Base-by-base conservation (phyloP, 345 rosid genomes). In the Lepidium didymum region DNA sequence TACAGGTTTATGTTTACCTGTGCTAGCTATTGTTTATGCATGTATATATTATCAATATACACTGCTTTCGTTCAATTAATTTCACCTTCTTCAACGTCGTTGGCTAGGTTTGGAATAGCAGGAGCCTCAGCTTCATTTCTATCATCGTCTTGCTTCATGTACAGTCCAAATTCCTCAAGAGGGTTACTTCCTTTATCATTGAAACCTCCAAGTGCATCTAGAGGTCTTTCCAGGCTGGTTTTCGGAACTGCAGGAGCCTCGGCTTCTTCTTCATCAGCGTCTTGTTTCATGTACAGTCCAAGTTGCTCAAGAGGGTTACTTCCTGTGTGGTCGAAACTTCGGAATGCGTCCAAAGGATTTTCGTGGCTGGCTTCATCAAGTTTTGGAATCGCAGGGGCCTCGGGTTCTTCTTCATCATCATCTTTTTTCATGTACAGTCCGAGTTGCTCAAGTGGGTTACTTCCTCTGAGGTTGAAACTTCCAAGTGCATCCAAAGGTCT, bases 351-450 rank as follows among this genome's bases (percentile, higher is more conserved):
- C 14, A 57, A 74, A n/a, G 82, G 75, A 5, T 64, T 78, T 23
- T 80, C 88, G 0, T 87, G 80, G 77, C 87, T 85, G 0, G 83
- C 78, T 77, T 83, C 88, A 12, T 85, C 97, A 0, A 13, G 21
- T 58, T 54, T 54, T 31, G 62, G 51, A 10, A 40, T 7, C 21
- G 36, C 51, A 8, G 68, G 80, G 5, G 76, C 72, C 15, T 80
- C 86, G 3, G 75, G 76, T 59, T 91, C 92, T 61, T 80, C 87
- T 34, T 86, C 96, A 29, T 88, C 88, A 2, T 89, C 89, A 18
- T 87, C 92, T n/a, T 73, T 78, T 77, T 87, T 91, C 85, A 88
- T 91, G 79, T 79, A 91, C 73, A 91, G 65, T 15, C 97, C 97
- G 4, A 91, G 86, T 59, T 84, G 96, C 72, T 91, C 97, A 75